phyloP scores from a whole-genome alignment of 2,329 filamentous ascomycete species.

The Botryotinia convoluta region DNA sequence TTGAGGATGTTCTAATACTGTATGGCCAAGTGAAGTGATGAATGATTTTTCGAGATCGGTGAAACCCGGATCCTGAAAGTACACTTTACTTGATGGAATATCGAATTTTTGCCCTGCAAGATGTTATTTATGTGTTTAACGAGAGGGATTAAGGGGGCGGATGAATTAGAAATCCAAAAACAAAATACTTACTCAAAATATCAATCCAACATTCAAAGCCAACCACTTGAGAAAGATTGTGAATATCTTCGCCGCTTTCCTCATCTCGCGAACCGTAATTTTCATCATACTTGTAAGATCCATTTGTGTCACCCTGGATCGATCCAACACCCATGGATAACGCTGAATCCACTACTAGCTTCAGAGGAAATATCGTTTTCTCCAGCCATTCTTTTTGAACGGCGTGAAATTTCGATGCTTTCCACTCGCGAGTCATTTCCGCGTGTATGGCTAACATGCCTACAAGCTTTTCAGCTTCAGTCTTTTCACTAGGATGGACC shows the following conservation, averaged over 20 bases:
- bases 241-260: fast-evolving
- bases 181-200: neutral
- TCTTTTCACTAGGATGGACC: neutral
- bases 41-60: neutral
- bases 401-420: neutral
- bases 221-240: neutral
- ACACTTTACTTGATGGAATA: neutral
- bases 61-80: neutral
- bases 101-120: neutral
- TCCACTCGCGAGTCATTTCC: neutral
- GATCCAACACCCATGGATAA: neutral
- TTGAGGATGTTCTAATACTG: neutral
- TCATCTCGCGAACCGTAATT: neutral
- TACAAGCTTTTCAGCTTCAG: neutral
- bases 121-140: neutral
- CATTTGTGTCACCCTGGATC: neutral
- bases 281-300: neutral
- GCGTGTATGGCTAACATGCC: neutral
- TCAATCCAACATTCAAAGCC: neutral
- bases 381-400: neutral
- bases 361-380: neutral
- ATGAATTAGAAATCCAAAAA: neutral
- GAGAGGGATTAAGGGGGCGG: neutral
- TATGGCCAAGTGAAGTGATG: neutral
- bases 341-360: neutral